Evolutionary conservation across 495 filamentous ascomycete species (phyloP).

Genomic region (Neurospora sp.): DNA sequence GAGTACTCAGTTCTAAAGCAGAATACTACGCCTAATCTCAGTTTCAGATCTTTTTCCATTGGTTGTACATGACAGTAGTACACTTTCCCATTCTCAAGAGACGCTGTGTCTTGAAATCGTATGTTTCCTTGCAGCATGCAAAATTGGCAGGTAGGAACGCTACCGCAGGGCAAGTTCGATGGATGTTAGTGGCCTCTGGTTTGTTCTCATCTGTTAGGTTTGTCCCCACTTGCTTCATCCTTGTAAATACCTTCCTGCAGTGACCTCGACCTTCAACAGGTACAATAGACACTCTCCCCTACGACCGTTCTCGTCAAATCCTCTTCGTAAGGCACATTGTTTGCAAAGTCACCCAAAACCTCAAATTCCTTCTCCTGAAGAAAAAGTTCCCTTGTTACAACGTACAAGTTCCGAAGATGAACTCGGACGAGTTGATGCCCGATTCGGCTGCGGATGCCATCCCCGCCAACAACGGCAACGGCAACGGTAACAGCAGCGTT

Average conservation of each 20-base stretch:
- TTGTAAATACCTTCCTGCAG: not conserved
- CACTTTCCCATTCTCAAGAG: not conserved
- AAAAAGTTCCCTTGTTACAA: not conserved
- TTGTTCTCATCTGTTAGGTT: not conserved
- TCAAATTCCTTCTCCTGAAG: not conserved
- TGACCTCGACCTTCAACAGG: not conserved
- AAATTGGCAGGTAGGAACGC: not conserved
- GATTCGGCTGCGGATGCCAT: conserved; percentile 3
- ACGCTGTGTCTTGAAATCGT: not conserved
- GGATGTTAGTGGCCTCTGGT: not conserved
- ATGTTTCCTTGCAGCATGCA: not conserved
- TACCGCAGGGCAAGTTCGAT: not conserved
- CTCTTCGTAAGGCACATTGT: not conserved
- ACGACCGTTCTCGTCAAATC: not conserved
- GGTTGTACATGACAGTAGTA: not conserved
- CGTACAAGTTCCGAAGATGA: conserved; percentile 9
- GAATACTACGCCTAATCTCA: not conserved
- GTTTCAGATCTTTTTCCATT: not conserved
- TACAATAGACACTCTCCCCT: not conserved
- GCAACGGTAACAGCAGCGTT: conserved; percentile 3
- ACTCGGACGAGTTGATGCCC: conserved; percentile 18
- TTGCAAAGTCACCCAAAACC: not conserved
- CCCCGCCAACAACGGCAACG: not conserved
- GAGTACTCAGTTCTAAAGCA: not conserved
- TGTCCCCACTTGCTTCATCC: not conserved